A percentile compares a stretch with the other conserved stretches of the same genome.
Conservation (phyloP, 139 green algal species). For the Zygnema circumcarinatum region DNA sequence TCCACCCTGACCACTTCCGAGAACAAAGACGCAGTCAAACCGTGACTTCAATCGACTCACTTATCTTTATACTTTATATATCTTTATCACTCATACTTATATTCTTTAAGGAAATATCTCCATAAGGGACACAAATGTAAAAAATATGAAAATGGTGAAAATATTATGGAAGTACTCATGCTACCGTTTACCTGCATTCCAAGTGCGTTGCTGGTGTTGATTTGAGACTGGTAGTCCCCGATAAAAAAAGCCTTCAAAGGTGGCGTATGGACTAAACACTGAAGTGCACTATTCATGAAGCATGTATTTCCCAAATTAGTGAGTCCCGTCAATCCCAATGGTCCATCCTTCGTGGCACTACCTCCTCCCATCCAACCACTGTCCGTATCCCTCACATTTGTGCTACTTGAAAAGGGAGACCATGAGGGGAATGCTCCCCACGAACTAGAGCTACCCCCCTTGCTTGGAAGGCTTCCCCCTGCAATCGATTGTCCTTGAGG, state of each 20-base stretch:
- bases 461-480: neutral
- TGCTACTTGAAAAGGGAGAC: constrained; percentile 32
- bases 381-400: constrained; percentile 18
- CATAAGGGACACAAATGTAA: no score
- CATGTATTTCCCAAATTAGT: constrained; percentile 88
- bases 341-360: constrained; percentile 23
- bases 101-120: no score
- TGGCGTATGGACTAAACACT: constrained; percentile 89
- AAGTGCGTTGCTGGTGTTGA: constrained; percentile 87
- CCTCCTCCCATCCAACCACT: constrained; percentile 11
- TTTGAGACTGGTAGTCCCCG: constrained; percentile 72
- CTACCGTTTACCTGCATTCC: constrained; percentile 69
- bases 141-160: no score
- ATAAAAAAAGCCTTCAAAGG: constrained; percentile 81
- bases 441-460: constrained; percentile 2
- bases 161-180: no score
- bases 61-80: no score
- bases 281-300: constrained; percentile 89
- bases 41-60: no score
- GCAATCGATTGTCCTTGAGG: constrained; percentile 7
- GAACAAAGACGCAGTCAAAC: no score
- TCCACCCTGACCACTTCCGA: no score
- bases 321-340: constrained; percentile 66
- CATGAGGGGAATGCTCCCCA: neutral
- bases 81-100: no score